These are phyloP conservation scores for Pontederia crassipes DNA, from an alignment of 176 grass and related monocot genomes.

Conservation along the genomic window DNA sequence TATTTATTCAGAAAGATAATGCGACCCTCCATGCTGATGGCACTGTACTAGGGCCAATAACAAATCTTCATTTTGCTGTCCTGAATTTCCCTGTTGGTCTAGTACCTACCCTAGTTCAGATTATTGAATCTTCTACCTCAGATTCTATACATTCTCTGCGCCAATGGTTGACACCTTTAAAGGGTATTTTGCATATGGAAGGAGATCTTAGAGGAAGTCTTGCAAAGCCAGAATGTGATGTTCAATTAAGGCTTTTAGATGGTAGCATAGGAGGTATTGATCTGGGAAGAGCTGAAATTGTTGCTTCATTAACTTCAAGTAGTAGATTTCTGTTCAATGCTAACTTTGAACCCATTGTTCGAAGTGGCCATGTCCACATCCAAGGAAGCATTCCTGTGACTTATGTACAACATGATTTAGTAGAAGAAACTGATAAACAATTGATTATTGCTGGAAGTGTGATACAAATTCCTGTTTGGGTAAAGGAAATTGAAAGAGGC, in stretches of 20 bases:
- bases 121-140: constrained; percentile 84
- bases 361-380: constrained; percentile 95
- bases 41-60: constrained; percentile 74
- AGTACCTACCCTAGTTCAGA: constrained; percentile 84
- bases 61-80: constrained; percentile 99
- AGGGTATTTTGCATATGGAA: constrained; percentile 99
- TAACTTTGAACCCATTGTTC: constrained; percentile 77
- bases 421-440: constrained; percentile 51
- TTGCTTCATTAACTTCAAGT: constrained; percentile 78
- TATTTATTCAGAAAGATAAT: constrained; percentile 99
- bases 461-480: constrained; percentile 88
- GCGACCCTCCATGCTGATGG: constrained; percentile 97
- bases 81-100: constrained; percentile 93
- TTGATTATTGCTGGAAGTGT: constrained; percentile 45
- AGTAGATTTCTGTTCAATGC: constrained; percentile 90
- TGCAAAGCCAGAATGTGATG: constrained; percentile 89
- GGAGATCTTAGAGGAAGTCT: constrained; percentile 91
- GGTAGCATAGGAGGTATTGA: constrained; percentile 85
- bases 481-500: constrained; percentile 48
- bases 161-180: constrained; percentile 90
- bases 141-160: constrained; percentile 85
- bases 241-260: constrained; percentile 94
- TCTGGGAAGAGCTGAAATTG: constrained; percentile 79
- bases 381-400: constrained; percentile 88
- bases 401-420: constrained; percentile 58